Evolutionary conservation across 2,329 filamentous ascomycete genomes (phyloP).

Genomic region (Aspergillus quadricinctus): DNA sequence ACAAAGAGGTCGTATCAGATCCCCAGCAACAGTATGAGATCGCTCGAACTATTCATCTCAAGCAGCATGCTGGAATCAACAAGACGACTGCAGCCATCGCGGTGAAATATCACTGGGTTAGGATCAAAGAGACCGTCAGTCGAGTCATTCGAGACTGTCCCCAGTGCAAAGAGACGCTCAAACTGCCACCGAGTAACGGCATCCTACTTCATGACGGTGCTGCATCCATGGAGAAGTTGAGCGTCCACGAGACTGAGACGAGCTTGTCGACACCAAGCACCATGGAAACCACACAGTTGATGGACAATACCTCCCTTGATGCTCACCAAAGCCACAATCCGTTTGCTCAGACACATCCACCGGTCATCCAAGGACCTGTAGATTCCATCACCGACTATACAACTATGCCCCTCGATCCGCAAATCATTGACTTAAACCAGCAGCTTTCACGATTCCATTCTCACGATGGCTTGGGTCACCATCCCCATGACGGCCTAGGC

Average conservation of each 20-base stretch:
- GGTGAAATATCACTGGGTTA: conserved; percentile 93
- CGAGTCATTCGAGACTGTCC: conserved; percentile 88
- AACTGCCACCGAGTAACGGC: conserved; percentile 45
- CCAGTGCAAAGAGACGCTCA: conserved; percentile 78
- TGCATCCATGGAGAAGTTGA: conserved; percentile 3
- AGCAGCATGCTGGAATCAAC: conserved; percentile 88
- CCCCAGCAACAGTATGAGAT: conserved; percentile 88
- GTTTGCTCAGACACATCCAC: conserved; percentile 27
- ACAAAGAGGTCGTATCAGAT: conserved; percentile 93
- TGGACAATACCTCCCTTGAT: conserved; percentile 20
- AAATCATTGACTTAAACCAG: conserved; percentile 53
- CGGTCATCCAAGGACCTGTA: conserved; percentile 32
- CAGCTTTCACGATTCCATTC: conserved; percentile 40
- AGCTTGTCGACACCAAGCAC: conserved; percentile 8
- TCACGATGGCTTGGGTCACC: conserved; percentile 28
- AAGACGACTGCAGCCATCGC: conserved; percentile 94
- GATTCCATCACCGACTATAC: conserved; percentile 41
- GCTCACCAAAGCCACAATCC: conserved; percentile 25
- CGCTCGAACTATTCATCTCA: conserved; percentile 68
- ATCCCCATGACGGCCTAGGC: neutral
- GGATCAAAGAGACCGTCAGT: conserved; percentile 96
- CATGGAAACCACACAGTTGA: conserved; percentile 14
- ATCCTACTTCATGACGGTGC: conserved; percentile 24
- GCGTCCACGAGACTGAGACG: conserved; percentile 8
- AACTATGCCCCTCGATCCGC: conserved; percentile 57